Evolutionary conservation across 345 rosid species (phyloP), one percentile per base, ranked within the genome.

Genomic region (Zanthoxylum bungeanum): DNA sequence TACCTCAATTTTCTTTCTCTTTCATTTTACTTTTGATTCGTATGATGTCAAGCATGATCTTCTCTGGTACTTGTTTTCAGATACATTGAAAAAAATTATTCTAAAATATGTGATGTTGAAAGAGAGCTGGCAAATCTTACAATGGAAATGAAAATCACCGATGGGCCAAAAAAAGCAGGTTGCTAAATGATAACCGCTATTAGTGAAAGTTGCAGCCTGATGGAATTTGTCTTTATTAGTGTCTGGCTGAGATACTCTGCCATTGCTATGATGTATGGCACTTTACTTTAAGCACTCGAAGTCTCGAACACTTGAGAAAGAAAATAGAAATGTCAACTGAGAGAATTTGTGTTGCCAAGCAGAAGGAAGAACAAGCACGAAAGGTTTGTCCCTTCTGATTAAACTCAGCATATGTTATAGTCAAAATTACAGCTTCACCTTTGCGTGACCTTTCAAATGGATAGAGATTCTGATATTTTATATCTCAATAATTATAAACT

Each of bases 101-200:
- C 96, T 14, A 90, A 85, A 60, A 92, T 95, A 66, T 89, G 90
- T 60, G 93, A 88, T 87, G 91, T 95, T 1, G 98, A 95, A 76
- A 77, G 90, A 74, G 97, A 95, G 79, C 81, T 92, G 3, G 85
- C 83, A 69, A 85, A 81, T 83, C 90, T 91, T 50, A 73, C 88
- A 0, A 69, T 95, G 93, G 99, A 95, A 72, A 84, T 95, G 97
- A 95, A 95, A 80, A 96, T 95, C 76, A 95, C 97, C 4, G 88
- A 97, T 65, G 99, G 99, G 56, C 99, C 99, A 39, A 95, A 95
- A 80, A 92, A 87, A 73, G 93, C 93, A 76, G 99, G 97, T 92
- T 80, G 60, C 73, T 47, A 33, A n/a, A 44, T 56, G 6, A 46
- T 65, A 69, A 24, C 40, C 31, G 5, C 10, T 21, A 14, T 42